Base-by-base conservation (phyloP, 2,329 filamentous ascomycete genomes). In the Aplosporella prunicola region DNA sequence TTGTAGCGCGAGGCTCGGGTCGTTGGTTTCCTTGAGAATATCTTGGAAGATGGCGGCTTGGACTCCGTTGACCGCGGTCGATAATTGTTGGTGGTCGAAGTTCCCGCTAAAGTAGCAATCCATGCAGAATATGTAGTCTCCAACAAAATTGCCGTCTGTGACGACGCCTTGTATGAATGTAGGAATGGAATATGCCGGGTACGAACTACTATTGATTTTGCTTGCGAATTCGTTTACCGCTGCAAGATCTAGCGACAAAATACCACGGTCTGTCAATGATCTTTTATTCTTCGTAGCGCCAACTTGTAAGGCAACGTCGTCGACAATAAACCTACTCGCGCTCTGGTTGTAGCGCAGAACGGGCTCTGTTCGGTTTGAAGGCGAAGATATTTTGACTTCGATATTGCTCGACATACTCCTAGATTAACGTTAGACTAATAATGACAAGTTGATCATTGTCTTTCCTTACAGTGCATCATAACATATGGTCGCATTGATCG, bases 1-100 rank as follows among this genome's bases (percentile, higher is more conserved):
- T 5, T 23, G 27, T 8, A 35, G 14, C 8, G 32, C 32, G 0
- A 9, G 1, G 5, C 23, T 24, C 7, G 32, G 32, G 15, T 35
- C 32, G 8, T 35, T 23, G 15, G 32, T 27, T n/a, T 18, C 23
- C 23, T 35, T 27, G 23, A 35, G 23, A 13, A 35, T 35, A 8
- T 27, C 16, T 0, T 17, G 23, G 23, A 27, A 20, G n/a, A 35
- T 15, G 10, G 27, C 15, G 5, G 13, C 6, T 10, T 35, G 32
- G 23, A 9, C 16, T 3, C 20, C 23, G 23, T 20, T 27, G 14
- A 24, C 32, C 4, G 10, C 9, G 7, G 32, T 35, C 11, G 23
- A 20, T 5, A 24, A 35, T 4, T 11, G 5, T 10, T 35, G 26
- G 16, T 15, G 13, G 16, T 35, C 32, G 23, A 13, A 35, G 2